Base-by-base conservation (phyloP, 2,329 filamentous ascomycete genomes). In the Cladosporium sp. region DNA sequence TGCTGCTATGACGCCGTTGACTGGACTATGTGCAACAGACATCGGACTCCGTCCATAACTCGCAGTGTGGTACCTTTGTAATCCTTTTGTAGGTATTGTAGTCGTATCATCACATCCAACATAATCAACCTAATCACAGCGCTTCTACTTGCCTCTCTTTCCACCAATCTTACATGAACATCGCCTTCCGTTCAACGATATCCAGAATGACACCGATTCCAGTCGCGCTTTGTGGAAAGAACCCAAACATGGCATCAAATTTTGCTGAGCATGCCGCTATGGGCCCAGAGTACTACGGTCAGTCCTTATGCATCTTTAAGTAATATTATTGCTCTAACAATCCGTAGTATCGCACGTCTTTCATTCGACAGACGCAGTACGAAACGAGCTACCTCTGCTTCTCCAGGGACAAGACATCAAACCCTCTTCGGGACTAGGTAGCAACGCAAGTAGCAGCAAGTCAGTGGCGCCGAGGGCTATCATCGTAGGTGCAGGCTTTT, bases 401-500 rank as follows among this genome's bases (percentile, higher is more conserved):
- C 64, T 71, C 48, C 28, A 48, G 11, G 67, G 67, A 32, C 58
- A 68, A 51, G 25, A 61, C 10, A 69, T 67, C 16, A 68, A 66
- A 13, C 70, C 71, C 5, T 62, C 65, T 2, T 70, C 71, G 8
- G 64, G 64, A 5, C 67, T 68, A 32, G 69, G 70, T 26, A 67
- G 58, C 48, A 73, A 72, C 51, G 56, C 66, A 62, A 65, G 58
- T 10, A 60, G 62, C 43, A 54, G 23, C 10, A 62, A 63, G 26
- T 53, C 66, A n/a, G 65, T 61, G 56, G 60, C 63, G 1, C 71
- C 71, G 11, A 66, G 63, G 32, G 71, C 68, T 13, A 67, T 72
- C 48, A 69, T 72, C 48, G 67, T 72, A 28, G 71, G 71, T 14
- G 70, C 66, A 23, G 71, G 70, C 13, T 73, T 73, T 54, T 66